Conservation (phyloP, 2,329 filamentous ascomycete species). For the Cercospora citrullina region DNA sequence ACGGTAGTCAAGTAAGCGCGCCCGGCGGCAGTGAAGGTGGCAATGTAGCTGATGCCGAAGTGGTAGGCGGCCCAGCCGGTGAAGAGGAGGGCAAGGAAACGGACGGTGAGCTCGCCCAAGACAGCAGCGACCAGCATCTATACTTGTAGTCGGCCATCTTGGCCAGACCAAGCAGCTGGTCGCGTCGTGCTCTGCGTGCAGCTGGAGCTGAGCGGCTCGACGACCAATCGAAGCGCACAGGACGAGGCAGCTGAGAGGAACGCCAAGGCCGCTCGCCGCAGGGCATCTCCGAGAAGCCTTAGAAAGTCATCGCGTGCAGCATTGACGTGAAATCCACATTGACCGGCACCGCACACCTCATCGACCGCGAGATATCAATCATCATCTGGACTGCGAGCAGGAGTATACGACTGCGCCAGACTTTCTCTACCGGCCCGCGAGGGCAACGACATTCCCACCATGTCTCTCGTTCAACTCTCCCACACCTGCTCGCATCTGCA, state of each 20-base stretch:
- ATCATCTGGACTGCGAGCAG: not conserved
- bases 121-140: conserved; percentile 18
- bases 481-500: conserved; percentile 88
- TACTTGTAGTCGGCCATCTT: conserved; percentile 10
- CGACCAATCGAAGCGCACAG: conserved; percentile 2
- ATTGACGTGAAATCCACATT: not conserved
- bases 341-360: not conserved
- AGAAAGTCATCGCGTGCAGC: conserved; percentile 4
- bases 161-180: conserved; percentile 6
- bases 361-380: not conserved
- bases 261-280: conserved; percentile 1
- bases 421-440: conserved; percentile 5
- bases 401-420: not conserved
- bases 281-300: not conserved
- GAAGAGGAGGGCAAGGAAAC: conserved; percentile 21
- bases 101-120: conserved; percentile 22
- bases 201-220: conserved; percentile 11
- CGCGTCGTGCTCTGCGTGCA: conserved; percentile 1
- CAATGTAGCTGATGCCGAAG: conserved; percentile 29
- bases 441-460: conserved; percentile 38
- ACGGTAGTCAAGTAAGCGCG: conserved; percentile 33
- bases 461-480: conserved; percentile 74
- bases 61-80: conserved; percentile 19
- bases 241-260: not conserved
- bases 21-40: conserved; percentile 32